phyloP scores from a whole-genome alignment of 352 stramenopile species.

The Pilasporangium apinafurcum region DNA sequence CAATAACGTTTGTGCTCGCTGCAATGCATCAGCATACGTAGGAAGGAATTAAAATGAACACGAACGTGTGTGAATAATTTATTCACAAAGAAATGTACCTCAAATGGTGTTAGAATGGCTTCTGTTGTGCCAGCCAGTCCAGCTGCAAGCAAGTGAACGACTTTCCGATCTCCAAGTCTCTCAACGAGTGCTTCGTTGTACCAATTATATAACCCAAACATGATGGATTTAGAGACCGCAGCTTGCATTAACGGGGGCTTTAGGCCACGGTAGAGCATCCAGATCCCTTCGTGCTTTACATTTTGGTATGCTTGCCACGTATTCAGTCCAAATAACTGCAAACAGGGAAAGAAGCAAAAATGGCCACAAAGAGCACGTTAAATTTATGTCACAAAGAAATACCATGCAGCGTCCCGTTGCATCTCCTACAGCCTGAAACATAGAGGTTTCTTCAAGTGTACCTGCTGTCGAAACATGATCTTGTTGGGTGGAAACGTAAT shows the following conservation, averaged over 20 bases:
- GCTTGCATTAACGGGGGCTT: slow-evolving; percentile 80
- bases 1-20: slow-evolving; percentile 80
- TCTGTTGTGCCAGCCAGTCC: slow-evolving; percentile 76
- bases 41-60: too few species aligned
- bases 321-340: slow-evolving; percentile 68
- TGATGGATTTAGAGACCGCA: slow-evolving; percentile 84
- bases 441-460: slow-evolving; percentile 10
- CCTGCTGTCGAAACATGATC: slow-evolving; percentile 89
- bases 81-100: slow-evolving; percentile 32
- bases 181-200: slow-evolving; percentile 59
- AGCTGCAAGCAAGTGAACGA: slow-evolving; percentile 50
- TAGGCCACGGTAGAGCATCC: slow-evolving; percentile 79
- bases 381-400: neutral
- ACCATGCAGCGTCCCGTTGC: too few species aligned
- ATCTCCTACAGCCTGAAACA: neutral
- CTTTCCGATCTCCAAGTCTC: slow-evolving; percentile 29
- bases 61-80: neutral
- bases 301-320: slow-evolving; percentile 68
- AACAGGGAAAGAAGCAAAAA: slow-evolving; percentile 1
- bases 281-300: slow-evolving; percentile 46
- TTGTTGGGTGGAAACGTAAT: slow-evolving; percentile 87
- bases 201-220: slow-evolving; percentile 89
- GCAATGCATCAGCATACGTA: neutral
- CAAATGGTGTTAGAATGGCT: slow-evolving; percentile 78
- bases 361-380: too few species aligned